Evolutionary conservation across 352 stramenopile species (phyloP).

Genomic region (Globisporangium solare): DNA sequence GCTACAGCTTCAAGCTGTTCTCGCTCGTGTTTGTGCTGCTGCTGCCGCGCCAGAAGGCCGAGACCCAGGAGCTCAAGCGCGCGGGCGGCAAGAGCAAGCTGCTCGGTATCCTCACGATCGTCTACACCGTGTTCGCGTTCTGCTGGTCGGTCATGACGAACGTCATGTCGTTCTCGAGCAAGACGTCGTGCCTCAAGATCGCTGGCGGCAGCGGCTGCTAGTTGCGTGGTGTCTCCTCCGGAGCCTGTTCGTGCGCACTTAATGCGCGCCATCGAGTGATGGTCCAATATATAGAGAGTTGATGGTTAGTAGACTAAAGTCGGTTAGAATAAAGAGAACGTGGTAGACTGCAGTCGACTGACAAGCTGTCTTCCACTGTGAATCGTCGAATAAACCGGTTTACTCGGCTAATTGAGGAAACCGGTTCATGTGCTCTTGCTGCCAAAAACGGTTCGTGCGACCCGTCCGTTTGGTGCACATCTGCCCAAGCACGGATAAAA

Average conservation of each 20-base stretch:
- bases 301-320: no score
- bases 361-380: no score
- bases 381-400: no score
- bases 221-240: no score
- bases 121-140: constrained; percentile 13
- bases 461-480: background rate
- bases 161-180: constrained; percentile 16
- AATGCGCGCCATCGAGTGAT: no score
- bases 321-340: background rate
- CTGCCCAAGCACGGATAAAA: no score
- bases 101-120: constrained; percentile 11
- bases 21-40: constrained; percentile 14
- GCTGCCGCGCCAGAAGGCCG: constrained; percentile 18
- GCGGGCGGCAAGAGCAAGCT: constrained; percentile 9
- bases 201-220: constrained; percentile 1
- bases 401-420: no score
- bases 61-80: constrained; percentile 19
- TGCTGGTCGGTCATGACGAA: constrained; percentile 20
- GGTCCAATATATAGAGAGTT: no score
- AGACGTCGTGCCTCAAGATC: constrained; percentile 11
- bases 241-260: no score
- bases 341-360: background rate
- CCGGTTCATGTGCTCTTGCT: no score
- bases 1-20: constrained; percentile 17
- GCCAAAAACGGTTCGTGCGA: background rate